Evolutionary conservation across 331 rosid genomes (phyloP), one percentile per base, ranked within the genome.

Genomic region (Acacia pycnantha): DNA sequence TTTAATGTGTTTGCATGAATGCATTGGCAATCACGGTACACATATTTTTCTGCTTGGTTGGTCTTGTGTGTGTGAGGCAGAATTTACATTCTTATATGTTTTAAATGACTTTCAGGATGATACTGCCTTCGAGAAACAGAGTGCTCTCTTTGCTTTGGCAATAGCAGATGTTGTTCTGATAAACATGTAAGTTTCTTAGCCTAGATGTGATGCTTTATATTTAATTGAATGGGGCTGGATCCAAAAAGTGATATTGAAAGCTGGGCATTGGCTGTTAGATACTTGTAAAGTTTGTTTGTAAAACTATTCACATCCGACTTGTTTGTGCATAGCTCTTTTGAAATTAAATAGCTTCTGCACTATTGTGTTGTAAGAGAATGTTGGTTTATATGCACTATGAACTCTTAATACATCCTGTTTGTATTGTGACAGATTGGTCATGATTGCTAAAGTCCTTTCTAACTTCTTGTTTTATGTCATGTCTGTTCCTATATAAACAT

Each of bases 91-190:
- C 64, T 69, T 35, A 22, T 70, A 48, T 66, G 31, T 50, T 29
- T 29, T 19, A 56, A 74, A 75, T 84, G 58, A 76, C 51, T 81
- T 44, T 29, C 91, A 88, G 91, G 91, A 88, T 81, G 91, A 88
- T 77, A 88, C 91, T 40, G 73, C 91, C 71, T 88, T 88, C 12
- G 91, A 88, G 87, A 88, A 88, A 73, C 91, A 88, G 78, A 88
- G 91, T 75, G 91, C 91, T 54, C 89, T 88, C 69, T 88, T 88
- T 78, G 86, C 91, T 81, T 70, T 88, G 82, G 91, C 91, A 18
- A 15, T 88, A 80, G 84, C 91, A 21, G 91, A 88, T 83, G 82
- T 85, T 77, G 91, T 88, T 70, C 73, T 88, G 76, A 85, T 88
- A 79, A 88, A 88, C 80, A 88, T 88, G 91, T 85, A 88, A 85